phyloP scores from a whole-genome alignment of 2,329 filamentous ascomycete species.

The Pestalotiopsis sp. region DNA sequence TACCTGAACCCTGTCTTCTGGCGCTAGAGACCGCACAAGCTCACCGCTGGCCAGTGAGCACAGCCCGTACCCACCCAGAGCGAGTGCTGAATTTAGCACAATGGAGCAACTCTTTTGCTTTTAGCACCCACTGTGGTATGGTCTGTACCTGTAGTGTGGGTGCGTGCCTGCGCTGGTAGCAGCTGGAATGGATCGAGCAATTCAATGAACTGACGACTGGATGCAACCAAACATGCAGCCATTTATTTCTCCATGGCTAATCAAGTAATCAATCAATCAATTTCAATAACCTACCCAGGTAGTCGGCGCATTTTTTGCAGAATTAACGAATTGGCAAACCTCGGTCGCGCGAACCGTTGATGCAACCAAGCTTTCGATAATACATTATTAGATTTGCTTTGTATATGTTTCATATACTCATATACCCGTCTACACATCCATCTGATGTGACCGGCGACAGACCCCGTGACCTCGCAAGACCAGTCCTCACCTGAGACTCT shows the following conservation, averaged over 20 bases:
- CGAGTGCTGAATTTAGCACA: constrained; percentile 6
- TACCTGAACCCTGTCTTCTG: constrained; percentile 1
- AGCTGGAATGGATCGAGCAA: constrained; percentile 3
- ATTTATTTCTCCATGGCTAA: not conserved
- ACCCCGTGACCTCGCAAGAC: not conserved
- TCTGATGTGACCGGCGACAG: not conserved
- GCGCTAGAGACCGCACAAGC: constrained; percentile 13
- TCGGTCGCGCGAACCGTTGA: not conserved
- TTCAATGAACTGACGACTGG: constrained; percentile 7
- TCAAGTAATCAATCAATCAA: not conserved
- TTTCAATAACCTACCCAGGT: not conserved
- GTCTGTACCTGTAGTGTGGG: not conserved
- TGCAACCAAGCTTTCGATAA: not conserved
- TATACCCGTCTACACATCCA: not conserved
- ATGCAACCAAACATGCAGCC: constrained; percentile 1
- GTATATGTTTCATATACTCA: constrained; percentile 1
- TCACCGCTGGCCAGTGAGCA: constrained; percentile 10
- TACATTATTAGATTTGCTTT: not conserved
- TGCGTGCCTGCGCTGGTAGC: not conserved
- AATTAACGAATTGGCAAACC: not conserved
- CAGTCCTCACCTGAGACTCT: not conserved
- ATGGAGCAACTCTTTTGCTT: not conserved
- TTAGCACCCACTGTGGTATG: not conserved
- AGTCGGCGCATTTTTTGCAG: not conserved
- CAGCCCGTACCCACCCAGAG: not conserved